phyloP scores from a whole-genome alignment of 805 yeast genomes.

The Nakazawaea wickerhamii region DNA sequence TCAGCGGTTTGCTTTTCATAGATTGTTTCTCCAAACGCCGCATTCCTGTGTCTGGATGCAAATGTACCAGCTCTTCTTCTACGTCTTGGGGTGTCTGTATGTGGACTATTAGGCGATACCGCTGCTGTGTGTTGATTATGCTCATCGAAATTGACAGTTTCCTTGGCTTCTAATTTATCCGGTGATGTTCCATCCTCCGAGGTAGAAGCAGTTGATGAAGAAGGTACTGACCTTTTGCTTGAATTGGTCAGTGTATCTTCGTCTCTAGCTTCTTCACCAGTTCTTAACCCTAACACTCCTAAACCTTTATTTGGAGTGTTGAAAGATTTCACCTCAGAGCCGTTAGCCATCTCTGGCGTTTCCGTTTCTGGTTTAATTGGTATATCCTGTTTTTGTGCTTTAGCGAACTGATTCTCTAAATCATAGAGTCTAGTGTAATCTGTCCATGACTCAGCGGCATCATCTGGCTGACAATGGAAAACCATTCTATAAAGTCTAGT shows the following conservation, averaged over 20 bases:
- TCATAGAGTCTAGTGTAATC: constrained; percentile 73
- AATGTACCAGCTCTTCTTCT: constrained; percentile 10
- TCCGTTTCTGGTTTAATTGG: background rate
- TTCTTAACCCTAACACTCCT: constrained; percentile 4
- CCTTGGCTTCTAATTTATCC: background rate
- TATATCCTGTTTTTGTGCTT: constrained; percentile 23
- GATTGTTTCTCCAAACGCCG: constrained; percentile 14
- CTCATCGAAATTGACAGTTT: background rate
- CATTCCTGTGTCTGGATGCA: constrained; percentile 9
- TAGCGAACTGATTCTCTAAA: constrained; percentile 52
- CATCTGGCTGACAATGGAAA: constrained; percentile 94
- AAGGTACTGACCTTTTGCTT: constrained; percentile 1
- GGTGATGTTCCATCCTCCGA: background rate
- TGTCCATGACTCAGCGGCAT: constrained; percentile 82
- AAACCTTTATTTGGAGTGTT: background rate
- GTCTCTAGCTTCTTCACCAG: constrained; percentile 5
- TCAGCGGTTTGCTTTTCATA: constrained; percentile 73
- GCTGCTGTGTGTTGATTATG: background rate
- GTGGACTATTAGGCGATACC: background rate
- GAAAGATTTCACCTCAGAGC: background rate
- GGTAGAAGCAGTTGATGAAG: constrained; percentile 3
- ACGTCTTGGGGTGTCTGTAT: background rate
- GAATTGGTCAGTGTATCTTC: background rate
- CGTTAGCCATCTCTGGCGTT: constrained; percentile 4
- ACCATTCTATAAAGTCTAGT: constrained; percentile 77